Evolutionary conservation across 1,284 basidiomycete genomes (phyloP).

Genomic region (Phellinidium pouzarii): DNA sequence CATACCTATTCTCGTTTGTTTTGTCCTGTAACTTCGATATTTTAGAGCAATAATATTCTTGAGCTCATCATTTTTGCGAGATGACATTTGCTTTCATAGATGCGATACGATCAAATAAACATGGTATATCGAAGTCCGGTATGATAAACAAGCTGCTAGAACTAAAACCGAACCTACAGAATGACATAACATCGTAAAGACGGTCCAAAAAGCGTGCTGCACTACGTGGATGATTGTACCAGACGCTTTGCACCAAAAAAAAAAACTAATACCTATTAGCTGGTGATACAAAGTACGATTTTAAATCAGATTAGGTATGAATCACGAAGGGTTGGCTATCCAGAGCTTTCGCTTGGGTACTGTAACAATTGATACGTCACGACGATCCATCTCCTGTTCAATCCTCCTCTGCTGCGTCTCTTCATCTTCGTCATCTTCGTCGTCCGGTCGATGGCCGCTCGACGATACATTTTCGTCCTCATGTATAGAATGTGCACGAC

Average conservation of each 20-base stretch:
- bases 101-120: not conserved
- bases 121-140: not conserved
- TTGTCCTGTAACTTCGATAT: not conserved
- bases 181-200: not conserved
- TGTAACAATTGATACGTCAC: slow-evolving; percentile 75
- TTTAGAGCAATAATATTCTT: too few species aligned
- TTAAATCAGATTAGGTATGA: not conserved
- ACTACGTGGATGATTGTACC: not conserved
- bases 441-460: slow-evolving; percentile 24
- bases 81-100: too few species aligned
- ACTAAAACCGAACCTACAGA: not conserved
- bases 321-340: slow-evolving; percentile 52
- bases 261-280: not conserved
- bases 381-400: slow-evolving; percentile 70
- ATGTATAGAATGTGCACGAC: slow-evolving; percentile 36
- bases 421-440: slow-evolving; percentile 67
- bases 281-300: not conserved
- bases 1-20: too few species aligned
- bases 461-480: slow-evolving; percentile 37
- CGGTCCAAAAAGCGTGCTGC: not conserved
- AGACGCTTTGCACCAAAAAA: not conserved
- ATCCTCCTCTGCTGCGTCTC: slow-evolving; percentile 63
- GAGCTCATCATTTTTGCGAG: too few species aligned
- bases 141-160: not conserved
- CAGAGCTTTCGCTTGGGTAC: slow-evolving; percentile 67